Percentiles rank a stretch among this genome's conserved stretches.
phyloP scores from a whole-genome alignment of 1,139 yeast species.

The Schizosaccharomyces versatilis region DNA sequence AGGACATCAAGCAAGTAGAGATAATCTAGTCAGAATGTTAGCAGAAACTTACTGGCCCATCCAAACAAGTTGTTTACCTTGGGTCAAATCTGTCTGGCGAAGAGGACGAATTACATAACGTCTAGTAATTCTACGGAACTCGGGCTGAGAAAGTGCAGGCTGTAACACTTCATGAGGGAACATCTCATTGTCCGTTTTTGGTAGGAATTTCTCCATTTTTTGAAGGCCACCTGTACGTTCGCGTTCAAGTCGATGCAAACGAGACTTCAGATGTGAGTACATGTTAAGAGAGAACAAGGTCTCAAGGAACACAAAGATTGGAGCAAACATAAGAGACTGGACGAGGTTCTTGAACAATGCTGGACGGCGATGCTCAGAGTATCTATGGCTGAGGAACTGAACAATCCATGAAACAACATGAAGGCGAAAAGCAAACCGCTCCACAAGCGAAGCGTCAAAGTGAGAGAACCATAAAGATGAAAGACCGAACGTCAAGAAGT shows the following conservation, averaged over 20 bases:
- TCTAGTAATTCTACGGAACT: not conserved
- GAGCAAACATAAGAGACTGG: conserved; percentile 78
- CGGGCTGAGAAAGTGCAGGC: not conserved
- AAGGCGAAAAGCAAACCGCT: not conserved
- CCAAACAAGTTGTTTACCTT: not conserved
- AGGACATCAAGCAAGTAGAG: not conserved
- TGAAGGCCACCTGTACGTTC: not conserved
- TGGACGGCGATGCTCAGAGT: conserved; percentile 64
- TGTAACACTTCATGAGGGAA: not conserved
- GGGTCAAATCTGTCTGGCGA: not conserved
- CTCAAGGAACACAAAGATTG: conserved; percentile 70
- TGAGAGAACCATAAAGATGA: not conserved
- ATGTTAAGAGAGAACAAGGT: conserved; percentile 42
- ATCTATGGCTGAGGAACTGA: conserved; percentile 81
- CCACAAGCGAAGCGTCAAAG: not conserved
- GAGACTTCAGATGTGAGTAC: not conserved
- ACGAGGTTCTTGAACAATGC: conserved; percentile 62
- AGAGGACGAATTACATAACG: not conserved
- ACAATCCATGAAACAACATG: conserved; percentile 40
- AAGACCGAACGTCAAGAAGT: not conserved
- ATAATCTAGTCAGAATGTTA: not conserved
- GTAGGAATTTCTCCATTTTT: not conserved
- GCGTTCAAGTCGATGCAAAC: not conserved
- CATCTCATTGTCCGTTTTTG: no score
- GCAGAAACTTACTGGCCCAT: no score